Conservation (phyloP, 73 alveolate species). For the Tetrahymena malaccensis region DNA sequence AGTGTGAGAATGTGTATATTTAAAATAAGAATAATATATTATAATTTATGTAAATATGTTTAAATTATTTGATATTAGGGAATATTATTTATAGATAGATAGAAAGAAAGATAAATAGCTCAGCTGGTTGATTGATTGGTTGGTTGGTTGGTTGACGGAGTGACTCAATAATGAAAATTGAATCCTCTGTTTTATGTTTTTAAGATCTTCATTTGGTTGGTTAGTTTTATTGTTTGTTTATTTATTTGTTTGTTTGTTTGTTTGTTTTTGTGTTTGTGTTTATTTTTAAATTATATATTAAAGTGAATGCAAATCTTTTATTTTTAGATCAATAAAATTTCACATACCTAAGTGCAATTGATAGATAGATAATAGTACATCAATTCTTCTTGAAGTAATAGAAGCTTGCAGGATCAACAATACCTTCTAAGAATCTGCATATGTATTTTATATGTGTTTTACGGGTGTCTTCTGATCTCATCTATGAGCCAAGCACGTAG, state of each 20-base stretch:
- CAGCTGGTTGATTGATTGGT: neutral
- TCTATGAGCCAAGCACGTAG: conserved; percentile 31
- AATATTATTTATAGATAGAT: neutral
- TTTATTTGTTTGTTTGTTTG: neutral
- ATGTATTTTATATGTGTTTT: conserved; percentile 27
- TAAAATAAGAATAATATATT: too few species aligned
- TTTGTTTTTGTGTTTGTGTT: too few species aligned
- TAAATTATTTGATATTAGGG: neutral
- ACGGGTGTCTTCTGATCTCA: conserved; percentile 37
- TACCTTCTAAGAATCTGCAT: conserved; percentile 32
- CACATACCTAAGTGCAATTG: neutral
- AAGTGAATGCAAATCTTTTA: neutral
- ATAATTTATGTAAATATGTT: neutral
- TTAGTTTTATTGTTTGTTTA: too few species aligned
- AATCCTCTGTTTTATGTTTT: neutral
- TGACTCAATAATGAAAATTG: too few species aligned
- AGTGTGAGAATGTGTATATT: neutral
- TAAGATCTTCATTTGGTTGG: neutral
- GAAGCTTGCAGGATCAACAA: conserved; percentile 37
- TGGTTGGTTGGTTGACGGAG: neutral
- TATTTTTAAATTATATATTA: too few species aligned
- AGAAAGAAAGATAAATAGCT: neutral
- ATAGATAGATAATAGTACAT: neutral
- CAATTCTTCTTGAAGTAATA: conserved; percentile 20
- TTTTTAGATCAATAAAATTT: neutral